These are phyloP conservation scores for Chloris gayana DNA, from an alignment of 176 grass and related monocot species.

Conservation along the genomic window DNA sequence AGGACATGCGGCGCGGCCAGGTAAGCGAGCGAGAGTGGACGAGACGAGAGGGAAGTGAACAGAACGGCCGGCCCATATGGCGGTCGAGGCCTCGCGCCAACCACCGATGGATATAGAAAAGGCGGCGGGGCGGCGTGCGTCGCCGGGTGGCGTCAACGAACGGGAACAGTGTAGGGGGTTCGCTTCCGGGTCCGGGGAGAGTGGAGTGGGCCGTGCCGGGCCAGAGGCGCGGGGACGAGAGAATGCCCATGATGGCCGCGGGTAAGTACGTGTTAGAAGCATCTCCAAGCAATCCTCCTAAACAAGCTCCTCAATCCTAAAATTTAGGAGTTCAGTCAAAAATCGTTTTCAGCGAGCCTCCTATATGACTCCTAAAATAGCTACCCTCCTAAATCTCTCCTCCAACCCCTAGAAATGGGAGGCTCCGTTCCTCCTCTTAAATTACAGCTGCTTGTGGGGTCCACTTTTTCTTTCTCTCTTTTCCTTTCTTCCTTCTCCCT, in stretches of 20 bases:
- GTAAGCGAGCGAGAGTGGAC: background rate
- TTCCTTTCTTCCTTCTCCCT: no score
- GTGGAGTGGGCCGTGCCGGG: background rate
- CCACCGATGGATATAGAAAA: background rate
- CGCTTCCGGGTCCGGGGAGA: background rate
- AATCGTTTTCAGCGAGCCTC: no score
- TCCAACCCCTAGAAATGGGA: no score
- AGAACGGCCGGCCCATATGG: background rate
- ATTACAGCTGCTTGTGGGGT: no score
- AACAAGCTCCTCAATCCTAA: no score
- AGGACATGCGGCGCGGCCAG: background rate
- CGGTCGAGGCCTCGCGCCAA: background rate
- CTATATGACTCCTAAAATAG: no score
- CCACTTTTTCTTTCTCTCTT: no score
- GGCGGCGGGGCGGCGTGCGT: background rate
- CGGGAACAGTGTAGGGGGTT: background rate
- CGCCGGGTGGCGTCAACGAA: background rate
- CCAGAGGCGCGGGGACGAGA: no score
- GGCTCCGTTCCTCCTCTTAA: no score
- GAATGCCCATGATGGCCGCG: conserved; percentile 12
- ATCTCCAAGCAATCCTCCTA: no score
- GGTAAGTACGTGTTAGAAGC: conserved; percentile 30
- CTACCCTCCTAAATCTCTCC: no score
- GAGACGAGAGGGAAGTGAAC: conserved; percentile 45
- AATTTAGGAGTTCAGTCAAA: no score